These are phyloP conservation scores for Scalesia atractyloides DNA, from an alignment of 129 eudicot species.

Conservation along the genomic window DNA sequence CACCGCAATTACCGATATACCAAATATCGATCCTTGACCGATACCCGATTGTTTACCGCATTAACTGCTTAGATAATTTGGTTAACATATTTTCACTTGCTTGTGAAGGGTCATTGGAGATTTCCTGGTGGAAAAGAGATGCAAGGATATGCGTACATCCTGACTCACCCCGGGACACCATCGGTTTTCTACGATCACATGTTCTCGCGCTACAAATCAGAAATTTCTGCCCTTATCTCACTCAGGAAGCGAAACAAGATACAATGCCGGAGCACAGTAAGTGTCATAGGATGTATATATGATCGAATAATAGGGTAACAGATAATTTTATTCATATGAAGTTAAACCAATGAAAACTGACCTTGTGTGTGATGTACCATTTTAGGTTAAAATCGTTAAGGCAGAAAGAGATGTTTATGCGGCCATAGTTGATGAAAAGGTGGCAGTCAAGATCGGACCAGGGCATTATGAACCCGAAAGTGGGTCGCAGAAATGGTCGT, in stretches of 20 bases:
- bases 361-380: conserved; percentile 1
- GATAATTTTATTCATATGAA: background rate
- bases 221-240: conserved; percentile 66
- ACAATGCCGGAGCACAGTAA: conserved; percentile 87
- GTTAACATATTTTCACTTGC: background rate
- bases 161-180: conserved; percentile 98
- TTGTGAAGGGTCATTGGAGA: conserved; percentile 95
- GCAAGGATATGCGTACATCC: conserved; percentile 98
- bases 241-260: conserved; percentile 77
- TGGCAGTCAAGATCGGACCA: conserved; percentile 92
- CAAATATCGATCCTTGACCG: too few relatives aligned
- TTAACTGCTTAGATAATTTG: background rate
- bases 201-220: conserved; percentile 58
- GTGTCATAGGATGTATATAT: conserved; percentile 28
- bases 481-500: conserved; percentile 65
- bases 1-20: too few relatives aligned
- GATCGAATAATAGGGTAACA: background rate
- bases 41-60: too few relatives aligned
- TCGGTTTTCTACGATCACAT: conserved; percentile 91
- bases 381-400: conserved; percentile 64
- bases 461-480: conserved; percentile 80
- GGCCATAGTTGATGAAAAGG: conserved; percentile 78
- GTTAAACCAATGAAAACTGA: background rate
- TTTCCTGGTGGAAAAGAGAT: conserved; percentile 99
- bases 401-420: conserved; percentile 94